These are phyloP conservation scores for Metschnikowia gruessii DNA, from an alignment of 805 yeast genomes.

Conservation along the genomic window DNA sequence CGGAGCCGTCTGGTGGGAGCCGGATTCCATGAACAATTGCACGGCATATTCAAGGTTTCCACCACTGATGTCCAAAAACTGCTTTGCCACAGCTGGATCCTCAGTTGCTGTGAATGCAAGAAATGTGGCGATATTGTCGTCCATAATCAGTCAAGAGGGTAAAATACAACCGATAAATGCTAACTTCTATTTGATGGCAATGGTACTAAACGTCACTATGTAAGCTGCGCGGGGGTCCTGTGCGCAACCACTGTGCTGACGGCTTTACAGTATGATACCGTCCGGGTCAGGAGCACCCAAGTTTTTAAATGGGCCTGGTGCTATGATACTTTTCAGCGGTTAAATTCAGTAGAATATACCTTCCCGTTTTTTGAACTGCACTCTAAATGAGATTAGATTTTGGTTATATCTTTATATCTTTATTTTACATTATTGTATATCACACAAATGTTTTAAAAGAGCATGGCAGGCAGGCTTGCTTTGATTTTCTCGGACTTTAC, in stretches of 20 bases:
- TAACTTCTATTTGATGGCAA: not conserved
- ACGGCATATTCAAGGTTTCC: conserved; percentile 81
- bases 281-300: too few species aligned
- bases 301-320: too few species aligned
- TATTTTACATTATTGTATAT: too few species aligned
- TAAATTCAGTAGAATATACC: too few species aligned
- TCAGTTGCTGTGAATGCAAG: conserved; percentile 78
- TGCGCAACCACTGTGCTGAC: not conserved
- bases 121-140: conserved; percentile 64
- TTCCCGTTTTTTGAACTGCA: too few species aligned
- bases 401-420: too few species aligned
- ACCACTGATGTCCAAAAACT: conserved; percentile 75
- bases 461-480: too few species aligned
- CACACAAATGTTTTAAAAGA: too few species aligned
- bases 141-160: conserved; percentile 24
- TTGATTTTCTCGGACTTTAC: too few species aligned
- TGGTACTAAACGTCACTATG: not conserved
- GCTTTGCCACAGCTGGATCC: conserved; percentile 65
- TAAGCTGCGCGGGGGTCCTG: conserved; percentile 1
- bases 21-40: conserved; percentile 67
- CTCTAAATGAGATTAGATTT: too few species aligned
- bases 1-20: conserved; percentile 19
- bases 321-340: too few species aligned
- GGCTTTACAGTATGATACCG: not conserved
- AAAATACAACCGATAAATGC: not conserved